These are phyloP conservation scores for Trichoderma sp. DNA, from an alignment of 2,329 filamentous ascomycete species.

Conservation along the genomic window DNA sequence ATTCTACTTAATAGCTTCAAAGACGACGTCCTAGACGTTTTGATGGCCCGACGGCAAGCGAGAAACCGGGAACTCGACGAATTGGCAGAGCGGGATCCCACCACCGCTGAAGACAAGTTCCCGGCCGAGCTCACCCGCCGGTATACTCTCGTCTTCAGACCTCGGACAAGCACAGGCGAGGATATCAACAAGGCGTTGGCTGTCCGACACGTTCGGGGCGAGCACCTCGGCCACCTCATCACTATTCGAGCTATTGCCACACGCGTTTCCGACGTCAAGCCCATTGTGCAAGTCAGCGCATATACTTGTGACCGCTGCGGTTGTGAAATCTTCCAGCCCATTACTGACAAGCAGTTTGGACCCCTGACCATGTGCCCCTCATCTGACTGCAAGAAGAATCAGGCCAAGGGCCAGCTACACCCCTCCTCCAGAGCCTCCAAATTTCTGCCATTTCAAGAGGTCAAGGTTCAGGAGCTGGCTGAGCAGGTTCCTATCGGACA, in stretches of 20 bases:
- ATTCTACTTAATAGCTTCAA: constrained; percentile 70
- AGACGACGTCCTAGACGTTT: constrained; percentile 93
- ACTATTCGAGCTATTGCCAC: constrained; percentile 94
- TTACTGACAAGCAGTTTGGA: constrained; percentile 87
- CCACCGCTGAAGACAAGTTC: constrained; percentile 75
- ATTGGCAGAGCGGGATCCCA: constrained; percentile 69
- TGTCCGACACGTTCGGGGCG: constrained; percentile 90
- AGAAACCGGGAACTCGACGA: constrained; percentile 78
- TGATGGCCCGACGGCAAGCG: constrained; percentile 88
- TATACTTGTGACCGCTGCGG: constrained; percentile 97
- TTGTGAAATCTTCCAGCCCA: constrained; percentile 95
- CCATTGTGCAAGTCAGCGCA: constrained; percentile 94
- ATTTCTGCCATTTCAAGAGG: constrained; percentile 95
- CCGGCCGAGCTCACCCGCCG: constrained; percentile 88
- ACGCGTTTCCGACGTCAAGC: constrained; percentile 96
- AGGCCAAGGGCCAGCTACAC: constrained; percentile 90
- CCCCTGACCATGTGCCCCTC: constrained; percentile 88
- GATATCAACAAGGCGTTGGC: constrained; percentile 70
- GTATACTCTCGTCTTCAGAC: constrained; percentile 97
- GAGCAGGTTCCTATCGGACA: constrained; percentile 98
- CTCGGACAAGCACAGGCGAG: constrained; percentile 72
- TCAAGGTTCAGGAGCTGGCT: constrained; percentile 99
- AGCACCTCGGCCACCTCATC: constrained; percentile 90
- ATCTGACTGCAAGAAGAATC: constrained; percentile 85
- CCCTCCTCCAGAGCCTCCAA: constrained; percentile 95